These are phyloP conservation scores for Clavariopsis aquatica DNA, from an alignment of 495 filamentous ascomycete species.

Conservation along the genomic window DNA sequence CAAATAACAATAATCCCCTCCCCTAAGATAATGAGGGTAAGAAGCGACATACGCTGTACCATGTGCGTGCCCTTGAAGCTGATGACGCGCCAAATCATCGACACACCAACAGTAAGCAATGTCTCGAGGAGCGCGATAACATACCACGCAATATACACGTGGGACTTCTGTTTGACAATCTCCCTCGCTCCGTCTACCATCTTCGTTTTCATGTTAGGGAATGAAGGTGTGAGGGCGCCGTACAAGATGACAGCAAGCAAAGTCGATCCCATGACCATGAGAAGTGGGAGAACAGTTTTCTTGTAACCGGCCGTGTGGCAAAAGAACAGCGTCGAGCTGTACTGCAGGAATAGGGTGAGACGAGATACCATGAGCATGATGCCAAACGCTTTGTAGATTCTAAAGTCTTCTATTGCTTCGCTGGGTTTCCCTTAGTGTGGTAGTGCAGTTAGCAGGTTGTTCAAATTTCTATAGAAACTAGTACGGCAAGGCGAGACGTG, in stretches of 20 bases:
- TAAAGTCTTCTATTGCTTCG: neutral
- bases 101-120: neutral
- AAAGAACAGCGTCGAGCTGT: neutral
- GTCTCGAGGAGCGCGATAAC: conserved; percentile 11
- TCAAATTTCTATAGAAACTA: no score
- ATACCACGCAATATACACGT: neutral
- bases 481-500: no score
- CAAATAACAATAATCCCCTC: conserved; percentile 20
- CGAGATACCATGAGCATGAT: neutral
- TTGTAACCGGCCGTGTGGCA: neutral
- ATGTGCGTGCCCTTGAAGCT: conserved; percentile 26
- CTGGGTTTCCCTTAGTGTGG: conserved; percentile 1
- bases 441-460: no score
- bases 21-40: conserved; percentile 21
- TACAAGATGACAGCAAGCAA: no score
- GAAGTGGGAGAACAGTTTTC: no score
- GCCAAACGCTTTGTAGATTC: neutral
- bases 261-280: no score
- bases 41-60: conserved; percentile 18
- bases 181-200: neutral
- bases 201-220: no score
- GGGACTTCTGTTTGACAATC: conserved; percentile 9
- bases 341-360: conserved; percentile 2
- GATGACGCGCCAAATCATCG: conserved; percentile 12
- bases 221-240: no score